Percentiles rank a stretch among this genome's conserved stretches.
phyloP scores from a whole-genome alignment of 2,329 filamentous ascomycete genomes.

The Onygena corvina region DNA sequence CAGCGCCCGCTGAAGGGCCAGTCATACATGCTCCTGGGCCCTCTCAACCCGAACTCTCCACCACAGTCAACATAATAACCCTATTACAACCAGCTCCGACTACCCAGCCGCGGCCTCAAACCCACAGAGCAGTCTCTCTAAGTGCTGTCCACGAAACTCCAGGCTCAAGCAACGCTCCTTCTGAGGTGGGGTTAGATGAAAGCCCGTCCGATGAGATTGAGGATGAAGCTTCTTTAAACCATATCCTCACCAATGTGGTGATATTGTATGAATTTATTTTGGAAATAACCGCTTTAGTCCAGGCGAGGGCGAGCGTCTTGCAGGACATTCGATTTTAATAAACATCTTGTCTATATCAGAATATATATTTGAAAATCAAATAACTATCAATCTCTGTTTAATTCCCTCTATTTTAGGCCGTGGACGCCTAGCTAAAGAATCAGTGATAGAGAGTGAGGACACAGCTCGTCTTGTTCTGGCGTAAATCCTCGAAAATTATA shows the following conservation, averaged over 20 bases:
- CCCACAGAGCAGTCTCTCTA: constrained; percentile 4
- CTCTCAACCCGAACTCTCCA: not conserved
- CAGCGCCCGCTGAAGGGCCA: not conserved
- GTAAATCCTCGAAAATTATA: too few relatives aligned
- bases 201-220: constrained; percentile 16
- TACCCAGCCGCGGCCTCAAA: not conserved
- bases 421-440: too few relatives aligned
- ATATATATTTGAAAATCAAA: too few relatives aligned
- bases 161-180: not conserved
- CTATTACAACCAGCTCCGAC: not conserved
- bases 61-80: not conserved
- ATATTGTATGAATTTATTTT: constrained; percentile 69
- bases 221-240: constrained; percentile 55
- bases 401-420: too few relatives aligned
- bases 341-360: not conserved
- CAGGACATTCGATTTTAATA: constrained; percentile 53
- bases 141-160: constrained; percentile 16
- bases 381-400: too few relatives aligned
- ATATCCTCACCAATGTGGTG: constrained; percentile 67
- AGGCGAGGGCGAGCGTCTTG: constrained; percentile 63
- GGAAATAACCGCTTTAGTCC: constrained; percentile 61
- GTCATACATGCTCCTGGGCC: too few relatives aligned
- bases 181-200: constrained; percentile 10
- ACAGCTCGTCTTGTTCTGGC: too few relatives aligned
- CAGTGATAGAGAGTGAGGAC: too few relatives aligned